Conservation (phyloP, 352 stramenopile genomes). For the Phytophthora agathidicida region DNA sequence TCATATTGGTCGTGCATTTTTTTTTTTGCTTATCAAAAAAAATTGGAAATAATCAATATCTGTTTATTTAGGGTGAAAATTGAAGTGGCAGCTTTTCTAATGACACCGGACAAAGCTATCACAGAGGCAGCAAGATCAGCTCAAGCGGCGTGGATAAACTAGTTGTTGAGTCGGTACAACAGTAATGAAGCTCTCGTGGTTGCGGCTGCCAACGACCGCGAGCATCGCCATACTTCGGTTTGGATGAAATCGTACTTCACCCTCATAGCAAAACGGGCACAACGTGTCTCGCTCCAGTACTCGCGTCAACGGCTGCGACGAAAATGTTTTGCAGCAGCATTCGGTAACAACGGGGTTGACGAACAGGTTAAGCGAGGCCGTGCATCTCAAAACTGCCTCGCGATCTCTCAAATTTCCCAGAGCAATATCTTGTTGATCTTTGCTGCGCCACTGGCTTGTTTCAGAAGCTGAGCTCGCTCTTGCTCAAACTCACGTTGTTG, state of each 20-base stretch:
- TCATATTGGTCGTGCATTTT: too few species aligned
- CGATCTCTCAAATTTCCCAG: not conserved
- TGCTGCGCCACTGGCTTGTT: slow-evolving; percentile 4
- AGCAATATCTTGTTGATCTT: not conserved
- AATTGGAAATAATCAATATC: too few species aligned
- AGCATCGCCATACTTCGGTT: slow-evolving; percentile 4
- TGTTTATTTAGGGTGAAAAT: too few species aligned
- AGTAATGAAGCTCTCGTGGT: slow-evolving; percentile 6
- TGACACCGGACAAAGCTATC: too few species aligned
- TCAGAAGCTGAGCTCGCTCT: slow-evolving; percentile 9
- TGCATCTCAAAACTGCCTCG: slow-evolving; percentile 4
- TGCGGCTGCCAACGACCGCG: too few species aligned
- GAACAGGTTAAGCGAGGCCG: slow-evolving; percentile 9
- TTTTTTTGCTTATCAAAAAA: too few species aligned
- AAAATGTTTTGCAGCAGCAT: slow-evolving; percentile 20
- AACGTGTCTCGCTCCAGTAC: not conserved
- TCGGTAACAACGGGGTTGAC: slow-evolving; percentile 9
- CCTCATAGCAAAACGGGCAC: slow-evolving; percentile 5
- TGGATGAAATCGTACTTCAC: not conserved
- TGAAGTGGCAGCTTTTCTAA: too few species aligned
- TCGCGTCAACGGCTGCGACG: not conserved
- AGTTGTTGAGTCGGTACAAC: too few species aligned
- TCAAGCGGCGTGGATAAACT: too few species aligned
- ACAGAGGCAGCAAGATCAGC: too few species aligned
- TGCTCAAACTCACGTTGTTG: slow-evolving; percentile 5